Evolutionary conservation across 1,284 basidiomycete species (phyloP), one percentile per base, ranked within the genome.

Genomic region (Porogramme epimiltina): DNA sequence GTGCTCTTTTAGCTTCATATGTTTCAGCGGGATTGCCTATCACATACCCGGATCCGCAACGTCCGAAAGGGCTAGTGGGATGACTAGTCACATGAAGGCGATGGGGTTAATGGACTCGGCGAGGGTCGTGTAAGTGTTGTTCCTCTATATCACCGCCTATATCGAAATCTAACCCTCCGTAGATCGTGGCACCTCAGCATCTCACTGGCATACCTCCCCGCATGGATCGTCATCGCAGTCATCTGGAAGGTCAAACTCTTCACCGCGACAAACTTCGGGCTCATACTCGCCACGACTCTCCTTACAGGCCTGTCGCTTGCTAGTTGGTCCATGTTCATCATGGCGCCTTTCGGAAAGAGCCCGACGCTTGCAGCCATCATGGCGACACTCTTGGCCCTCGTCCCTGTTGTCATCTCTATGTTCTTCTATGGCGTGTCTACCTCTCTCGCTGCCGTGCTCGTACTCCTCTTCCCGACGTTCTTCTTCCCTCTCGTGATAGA

Each of bases 21-120:
- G 78, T 54, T 89, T 78, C 65, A 68, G 89, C 23, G 86, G 86
- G 10, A 83, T 90, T 36, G 74, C 81, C 0, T 90, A 90, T 63
- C 87, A 90, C 51, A 77, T 89, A 2, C 83, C 87, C 5, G 88
- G 87, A 3, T 76, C 82, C 11, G 79, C 87, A 51, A 74, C 83
- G 18, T 75, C 73, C 1, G 88, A 90, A 61, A 74, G 87, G 38
- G 82, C 85, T 0, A 76, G 71, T 46, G 65, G 78, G 8, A 64
- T 89, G 31, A 87, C 87, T 0, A 73, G 80, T 9, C 85, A 89
- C 60, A 79, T 90, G 71, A 85, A 85, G 62, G 85, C 79, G 3
- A 89, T 89, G 87, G 89, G 88, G 5, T 75, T 89, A 26, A 66
- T 79, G 3, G 84, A 88, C 58, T 80, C 80, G 0, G 85, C 87